These are phyloP conservation scores for Tolypocladium ophioglossoides DNA, from an alignment of 2,329 filamentous ascomycete species.

Conservation along the genomic window DNA sequence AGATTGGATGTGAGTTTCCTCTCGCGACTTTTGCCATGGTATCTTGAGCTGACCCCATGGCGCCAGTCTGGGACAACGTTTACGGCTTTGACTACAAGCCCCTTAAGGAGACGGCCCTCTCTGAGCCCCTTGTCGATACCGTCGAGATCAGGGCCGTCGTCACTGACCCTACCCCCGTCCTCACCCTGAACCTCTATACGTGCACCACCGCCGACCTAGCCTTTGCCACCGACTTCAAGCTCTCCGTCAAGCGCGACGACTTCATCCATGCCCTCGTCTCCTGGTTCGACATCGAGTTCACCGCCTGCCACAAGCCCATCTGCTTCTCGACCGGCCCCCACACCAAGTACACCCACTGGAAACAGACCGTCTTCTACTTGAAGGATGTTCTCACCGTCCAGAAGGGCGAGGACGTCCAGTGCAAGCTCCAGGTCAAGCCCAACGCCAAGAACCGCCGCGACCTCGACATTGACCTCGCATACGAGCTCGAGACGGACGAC, in stretches of 20 bases:
- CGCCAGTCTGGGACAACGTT: constrained; percentile 93
- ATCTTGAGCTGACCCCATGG: background rate
- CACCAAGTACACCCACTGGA: constrained; percentile 99
- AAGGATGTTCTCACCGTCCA: constrained; percentile 87
- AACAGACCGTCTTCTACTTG: constrained; percentile 98
- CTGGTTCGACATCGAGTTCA: constrained; percentile 99
- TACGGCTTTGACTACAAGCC: constrained; percentile 97
- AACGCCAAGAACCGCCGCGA: constrained; percentile 93
- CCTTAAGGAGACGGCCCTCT: constrained; percentile 85
- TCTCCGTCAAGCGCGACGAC: constrained; percentile 74
- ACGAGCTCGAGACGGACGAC: constrained; percentile 71
- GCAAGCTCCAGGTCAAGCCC: constrained; percentile 69
- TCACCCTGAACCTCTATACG: constrained; percentile 89
- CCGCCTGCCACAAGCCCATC: constrained; percentile 95
- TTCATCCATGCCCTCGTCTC: constrained; percentile 94
- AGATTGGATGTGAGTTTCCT: constrained; percentile 83
- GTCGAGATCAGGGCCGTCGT: constrained; percentile 96
- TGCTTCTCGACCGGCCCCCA: constrained; percentile 94
- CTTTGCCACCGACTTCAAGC: constrained; percentile 69
- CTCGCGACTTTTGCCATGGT: background rate
- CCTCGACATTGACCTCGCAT: constrained; percentile 80
- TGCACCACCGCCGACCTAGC: constrained; percentile 75
- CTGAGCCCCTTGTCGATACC: constrained; percentile 93
- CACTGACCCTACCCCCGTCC: constrained; percentile 75
- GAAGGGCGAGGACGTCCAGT: constrained; percentile 68